phyloP scores from a whole-genome alignment of 116 monocot genomes.

The Phalaenopsis hybrid region DNA sequence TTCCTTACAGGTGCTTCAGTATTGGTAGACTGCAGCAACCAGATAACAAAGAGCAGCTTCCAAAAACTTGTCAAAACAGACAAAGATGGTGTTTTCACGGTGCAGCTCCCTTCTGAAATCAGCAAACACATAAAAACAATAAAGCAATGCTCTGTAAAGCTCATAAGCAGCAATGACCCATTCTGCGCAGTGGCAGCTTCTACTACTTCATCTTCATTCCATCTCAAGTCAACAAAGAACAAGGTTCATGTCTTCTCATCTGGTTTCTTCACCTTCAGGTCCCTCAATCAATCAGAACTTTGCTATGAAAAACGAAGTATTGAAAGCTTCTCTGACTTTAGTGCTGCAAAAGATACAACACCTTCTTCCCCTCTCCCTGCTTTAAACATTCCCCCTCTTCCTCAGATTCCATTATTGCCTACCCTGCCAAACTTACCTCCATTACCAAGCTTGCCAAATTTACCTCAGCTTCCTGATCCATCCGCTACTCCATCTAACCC shows the following conservation, averaged over 20 bases:
- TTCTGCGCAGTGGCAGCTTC: constrained; percentile 45
- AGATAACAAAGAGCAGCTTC: constrained; percentile 11
- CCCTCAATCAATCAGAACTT: constrained; percentile 29
- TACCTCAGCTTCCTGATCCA: too few relatives aligned
- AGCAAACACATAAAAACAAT: constrained; percentile 19
- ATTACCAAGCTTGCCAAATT: too few relatives aligned
- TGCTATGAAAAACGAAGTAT: constrained; percentile 28
- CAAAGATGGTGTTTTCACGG: constrained; percentile 36
- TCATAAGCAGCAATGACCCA: constrained; percentile 29
- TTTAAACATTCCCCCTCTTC: too few relatives aligned
- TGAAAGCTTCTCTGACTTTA: too few relatives aligned
- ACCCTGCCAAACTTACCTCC: too few relatives aligned
- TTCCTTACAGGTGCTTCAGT: constrained; percentile 54
- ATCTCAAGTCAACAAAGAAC: constrained; percentile 21
- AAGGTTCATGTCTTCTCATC: constrained; percentile 45
- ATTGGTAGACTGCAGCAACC: constrained; percentile 39
- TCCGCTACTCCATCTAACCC: too few relatives aligned
- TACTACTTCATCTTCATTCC: constrained; percentile 19
- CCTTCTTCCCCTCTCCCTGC: too few relatives aligned
- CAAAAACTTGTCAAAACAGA: constrained; percentile 44
- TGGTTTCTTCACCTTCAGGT: constrained; percentile 58
- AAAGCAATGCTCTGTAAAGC: constrained; percentile 44
- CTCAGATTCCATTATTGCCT: too few relatives aligned
- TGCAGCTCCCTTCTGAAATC: constrained; percentile 27
- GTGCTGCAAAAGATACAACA: too few relatives aligned